phyloP scores from a whole-genome alignment of 2,329 filamentous ascomycete genomes.

The Colletotrichum sp. region DNA sequence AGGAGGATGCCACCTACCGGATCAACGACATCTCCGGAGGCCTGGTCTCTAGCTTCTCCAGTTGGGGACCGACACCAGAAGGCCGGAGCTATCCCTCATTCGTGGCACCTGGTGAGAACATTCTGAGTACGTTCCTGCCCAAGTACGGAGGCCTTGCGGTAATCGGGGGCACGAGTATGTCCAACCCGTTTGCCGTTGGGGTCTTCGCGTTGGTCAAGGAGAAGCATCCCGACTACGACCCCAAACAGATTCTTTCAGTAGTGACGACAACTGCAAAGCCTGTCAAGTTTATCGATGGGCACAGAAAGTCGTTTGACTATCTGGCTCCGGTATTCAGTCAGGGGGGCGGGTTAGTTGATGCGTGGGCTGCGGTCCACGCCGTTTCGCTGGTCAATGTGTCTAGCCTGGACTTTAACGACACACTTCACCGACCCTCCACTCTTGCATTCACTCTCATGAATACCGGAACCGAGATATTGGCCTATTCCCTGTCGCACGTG shows the following conservation, averaged over 20 bases:
- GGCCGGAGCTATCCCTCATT: constrained; percentile 22
- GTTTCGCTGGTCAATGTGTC: neutral
- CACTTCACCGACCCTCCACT: neutral
- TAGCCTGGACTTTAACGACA: neutral
- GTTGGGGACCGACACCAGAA: constrained; percentile 19
- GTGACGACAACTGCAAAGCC: neutral
- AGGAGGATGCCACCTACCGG: neutral
- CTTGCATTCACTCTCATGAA: neutral
- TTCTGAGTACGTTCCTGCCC: constrained; percentile 18
- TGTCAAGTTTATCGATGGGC: neutral
- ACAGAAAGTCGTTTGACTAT: neutral
- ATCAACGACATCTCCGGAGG: neutral
- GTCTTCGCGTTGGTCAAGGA: constrained; percentile 16
- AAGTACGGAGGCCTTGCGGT: constrained; percentile 16
- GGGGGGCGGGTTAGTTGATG: neutral
- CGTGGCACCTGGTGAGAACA: constrained; percentile 21
- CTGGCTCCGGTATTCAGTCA: neutral
- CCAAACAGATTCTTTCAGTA: neutral
- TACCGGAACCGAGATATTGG: neutral
- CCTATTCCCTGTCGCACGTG: neutral
- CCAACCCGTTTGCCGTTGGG: constrained; percentile 16
- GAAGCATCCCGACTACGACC: neutral
- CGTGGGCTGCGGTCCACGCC: neutral
- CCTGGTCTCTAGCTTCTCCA: neutral
- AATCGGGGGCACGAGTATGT: constrained; percentile 22